These are phyloP conservation scores for Metschnikowia lachancei DNA, from an alignment of 805 yeast genomes.

Conservation along the genomic window DNA sequence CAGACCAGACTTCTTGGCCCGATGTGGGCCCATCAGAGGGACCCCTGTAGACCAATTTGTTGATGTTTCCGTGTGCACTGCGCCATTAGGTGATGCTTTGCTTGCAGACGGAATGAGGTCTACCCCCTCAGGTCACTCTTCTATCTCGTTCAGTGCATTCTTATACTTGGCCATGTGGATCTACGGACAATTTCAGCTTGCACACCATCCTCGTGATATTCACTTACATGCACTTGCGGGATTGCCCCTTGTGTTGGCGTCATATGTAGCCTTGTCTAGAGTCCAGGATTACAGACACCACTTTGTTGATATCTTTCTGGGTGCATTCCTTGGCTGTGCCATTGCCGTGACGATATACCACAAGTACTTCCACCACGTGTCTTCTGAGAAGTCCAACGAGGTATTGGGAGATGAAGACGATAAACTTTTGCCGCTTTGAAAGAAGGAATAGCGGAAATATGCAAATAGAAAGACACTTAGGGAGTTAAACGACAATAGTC, in stretches of 20 bases:
- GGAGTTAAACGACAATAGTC: not conserved
- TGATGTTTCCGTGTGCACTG: slow-evolving; percentile 25
- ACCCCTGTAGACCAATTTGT: slow-evolving; percentile 19
- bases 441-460: not conserved
- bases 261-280: slow-evolving; percentile 27
- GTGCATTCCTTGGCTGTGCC: slow-evolving; percentile 30
- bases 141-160: slow-evolving; percentile 51
- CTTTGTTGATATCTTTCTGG: slow-evolving; percentile 34
- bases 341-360: slow-evolving; percentile 28
- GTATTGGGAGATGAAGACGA: slow-evolving; percentile 15
- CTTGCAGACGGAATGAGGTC: slow-evolving; percentile 54
- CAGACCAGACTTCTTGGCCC: slow-evolving; percentile 20
- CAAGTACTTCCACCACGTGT: slow-evolving; percentile 27
- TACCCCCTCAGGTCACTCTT: slow-evolving; percentile 58
- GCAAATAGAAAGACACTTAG: too few species aligned
- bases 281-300: slow-evolving; percentile 32
- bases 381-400: slow-evolving; percentile 12
- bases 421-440: slow-evolving; percentile 12
- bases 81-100: slow-evolving; percentile 23
- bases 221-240: slow-evolving; percentile 14
- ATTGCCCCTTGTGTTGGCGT: slow-evolving; percentile 24
- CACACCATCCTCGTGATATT: slow-evolving; percentile 10
- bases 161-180: slow-evolving; percentile 48
- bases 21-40: slow-evolving; percentile 16
- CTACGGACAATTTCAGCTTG: slow-evolving; percentile 37